Evolutionary conservation across 345 rosid genomes (phyloP).

Genomic region (Barbarea vulgaris): DNA sequence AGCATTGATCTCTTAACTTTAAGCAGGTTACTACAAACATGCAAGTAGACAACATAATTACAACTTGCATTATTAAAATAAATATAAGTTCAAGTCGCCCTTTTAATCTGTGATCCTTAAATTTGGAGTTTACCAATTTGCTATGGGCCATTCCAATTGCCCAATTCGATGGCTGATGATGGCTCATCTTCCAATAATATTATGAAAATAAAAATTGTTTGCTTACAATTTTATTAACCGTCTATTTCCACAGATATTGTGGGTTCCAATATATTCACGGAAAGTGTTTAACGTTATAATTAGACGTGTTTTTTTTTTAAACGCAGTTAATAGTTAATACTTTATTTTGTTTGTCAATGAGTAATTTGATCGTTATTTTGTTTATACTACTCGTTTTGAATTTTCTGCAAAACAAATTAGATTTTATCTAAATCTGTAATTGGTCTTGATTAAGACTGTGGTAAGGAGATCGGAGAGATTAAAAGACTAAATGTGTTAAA

Average conservation of each 20-base stretch:
- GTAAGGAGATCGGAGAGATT: too few relatives aligned
- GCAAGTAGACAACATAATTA: conserved; percentile 41
- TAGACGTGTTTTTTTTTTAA: neutral
- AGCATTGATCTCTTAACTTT: conserved; percentile 28
- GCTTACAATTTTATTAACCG: conserved; percentile 27
- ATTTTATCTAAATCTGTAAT: too few relatives aligned
- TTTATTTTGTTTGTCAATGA: too few relatives aligned
- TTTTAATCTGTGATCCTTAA: conserved; percentile 28
- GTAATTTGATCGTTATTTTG: too few relatives aligned
- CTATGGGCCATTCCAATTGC: conserved; percentile 22
- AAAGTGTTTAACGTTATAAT: neutral
- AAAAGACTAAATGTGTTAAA: too few relatives aligned
- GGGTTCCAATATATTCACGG: conserved; percentile 13
- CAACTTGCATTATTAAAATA: conserved; percentile 35
- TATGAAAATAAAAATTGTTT: neutral
- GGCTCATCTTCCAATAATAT: conserved; percentile 1
- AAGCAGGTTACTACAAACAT: conserved; percentile 38
- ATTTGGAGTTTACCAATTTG: conserved; percentile 21
- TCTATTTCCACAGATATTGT: conserved; percentile 13
- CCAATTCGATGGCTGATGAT: conserved; percentile 24
- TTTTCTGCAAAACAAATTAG: too few relatives aligned
- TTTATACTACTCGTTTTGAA: too few relatives aligned
- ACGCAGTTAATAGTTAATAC: neutral
- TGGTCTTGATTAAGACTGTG: too few relatives aligned
- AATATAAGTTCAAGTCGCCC: conserved; percentile 21